Percentiles rank a stretch among this genome's conserved stretches.
These are phyloP conservation scores for Kurtzmaniella quercitrusa DNA, from an alignment of 1,139 yeast genomes.

Conservation along the genomic window DNA sequence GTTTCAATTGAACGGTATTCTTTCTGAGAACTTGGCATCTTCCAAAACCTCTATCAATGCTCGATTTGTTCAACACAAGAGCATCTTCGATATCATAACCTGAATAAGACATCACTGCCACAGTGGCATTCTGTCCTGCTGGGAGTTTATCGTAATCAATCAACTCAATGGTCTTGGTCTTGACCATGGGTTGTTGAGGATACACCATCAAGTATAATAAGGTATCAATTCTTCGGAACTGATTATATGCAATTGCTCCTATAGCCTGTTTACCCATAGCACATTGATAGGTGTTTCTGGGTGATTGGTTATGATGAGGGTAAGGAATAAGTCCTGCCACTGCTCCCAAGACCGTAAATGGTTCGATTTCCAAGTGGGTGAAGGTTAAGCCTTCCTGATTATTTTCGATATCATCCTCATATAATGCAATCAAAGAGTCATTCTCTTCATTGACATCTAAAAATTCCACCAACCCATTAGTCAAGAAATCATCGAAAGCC, in stretches of 20 bases:
- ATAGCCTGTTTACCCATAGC: constrained; percentile 99
- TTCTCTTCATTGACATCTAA: constrained; percentile 97
- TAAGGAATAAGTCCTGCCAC: constrained; percentile 99
- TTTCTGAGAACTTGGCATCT: constrained; percentile 96
- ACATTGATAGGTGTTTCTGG: constrained; percentile 97
- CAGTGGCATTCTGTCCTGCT: constrained; percentile 98
- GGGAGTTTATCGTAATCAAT: constrained; percentile 95
- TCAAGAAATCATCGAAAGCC: constrained; percentile 85
- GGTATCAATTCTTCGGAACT: constrained; percentile 92
- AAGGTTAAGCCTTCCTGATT: constrained; percentile 39
- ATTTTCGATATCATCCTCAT: constrained; percentile 58
- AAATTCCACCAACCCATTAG: constrained; percentile 86
- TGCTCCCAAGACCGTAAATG: constrained; percentile 94
- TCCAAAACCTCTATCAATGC: constrained; percentile 95
- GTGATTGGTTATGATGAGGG: constrained; percentile 98
- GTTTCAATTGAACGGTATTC: constrained; percentile 81
- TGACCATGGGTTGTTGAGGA: constrained; percentile 99
- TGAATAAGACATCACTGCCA: constrained; percentile 97
- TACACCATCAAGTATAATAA: constrained; percentile 90
- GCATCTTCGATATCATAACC: constrained; percentile 99
- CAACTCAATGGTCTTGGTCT: constrained; percentile 92
- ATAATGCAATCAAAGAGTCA: constrained; percentile 88
- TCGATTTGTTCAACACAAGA: constrained; percentile 84
- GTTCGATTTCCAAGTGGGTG: constrained; percentile 94
- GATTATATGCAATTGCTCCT: constrained; percentile 98